Percentiles rank a stretch among this genome's conserved stretches.
Evolutionary conservation across 306 rosid species (phyloP).

Genomic region (Rubus parviflorus): DNA sequence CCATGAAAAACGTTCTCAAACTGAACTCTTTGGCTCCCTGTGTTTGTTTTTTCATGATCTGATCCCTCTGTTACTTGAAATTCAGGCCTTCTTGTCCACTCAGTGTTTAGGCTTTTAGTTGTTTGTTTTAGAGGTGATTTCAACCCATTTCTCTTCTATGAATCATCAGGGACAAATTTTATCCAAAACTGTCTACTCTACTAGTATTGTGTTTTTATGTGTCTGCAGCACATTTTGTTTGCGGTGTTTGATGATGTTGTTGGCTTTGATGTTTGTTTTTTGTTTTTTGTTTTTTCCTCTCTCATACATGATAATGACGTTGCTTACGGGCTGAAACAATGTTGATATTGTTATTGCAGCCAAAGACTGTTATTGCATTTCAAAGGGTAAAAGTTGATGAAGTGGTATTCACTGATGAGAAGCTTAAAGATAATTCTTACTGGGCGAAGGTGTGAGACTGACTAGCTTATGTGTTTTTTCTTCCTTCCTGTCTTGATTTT

Average conservation of each 20-base stretch:
- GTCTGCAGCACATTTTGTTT: background rate
- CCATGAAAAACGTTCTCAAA: background rate
- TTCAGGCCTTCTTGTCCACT: background rate
- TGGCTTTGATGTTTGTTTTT: background rate
- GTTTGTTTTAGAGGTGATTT: background rate
- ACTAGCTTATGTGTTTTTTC: constrained; percentile 17
- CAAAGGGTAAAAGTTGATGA: constrained; percentile 78
- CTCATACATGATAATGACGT: background rate
- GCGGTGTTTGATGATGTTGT: background rate
- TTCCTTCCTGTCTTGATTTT: background rate
- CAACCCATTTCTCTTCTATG: background rate
- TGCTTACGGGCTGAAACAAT: background rate
- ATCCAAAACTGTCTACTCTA: background rate
- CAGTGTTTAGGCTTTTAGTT: background rate
- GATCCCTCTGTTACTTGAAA: background rate
- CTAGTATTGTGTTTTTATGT: background rate
- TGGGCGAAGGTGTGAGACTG: constrained; percentile 82
- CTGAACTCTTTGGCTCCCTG: background rate
- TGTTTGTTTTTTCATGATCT: too few relatives aligned
- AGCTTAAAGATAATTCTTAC: constrained; percentile 86
- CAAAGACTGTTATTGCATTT: constrained; percentile 60
- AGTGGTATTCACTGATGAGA: constrained; percentile 55
- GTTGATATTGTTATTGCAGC: constrained; percentile 47
- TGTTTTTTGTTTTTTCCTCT: background rate
- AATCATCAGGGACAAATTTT: background rate